Evolutionary conservation across 1,139 yeast genomes (phyloP).

Genomic region (Spathaspora sp.): DNA sequence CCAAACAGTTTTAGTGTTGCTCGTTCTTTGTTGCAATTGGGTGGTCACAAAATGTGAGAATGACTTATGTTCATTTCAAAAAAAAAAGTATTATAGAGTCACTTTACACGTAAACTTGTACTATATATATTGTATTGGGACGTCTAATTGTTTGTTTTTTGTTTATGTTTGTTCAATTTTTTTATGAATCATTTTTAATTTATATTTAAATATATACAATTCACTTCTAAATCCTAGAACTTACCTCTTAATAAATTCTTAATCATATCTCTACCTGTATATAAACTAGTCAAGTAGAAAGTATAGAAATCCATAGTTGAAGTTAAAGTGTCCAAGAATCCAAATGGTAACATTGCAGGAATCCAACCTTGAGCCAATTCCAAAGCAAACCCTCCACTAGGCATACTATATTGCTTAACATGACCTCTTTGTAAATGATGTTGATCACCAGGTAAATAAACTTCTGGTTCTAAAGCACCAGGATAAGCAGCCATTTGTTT

Average conservation of each 20-base stretch:
- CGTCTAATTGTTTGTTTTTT: not conserved
- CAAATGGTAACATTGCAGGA: conserved; percentile 97
- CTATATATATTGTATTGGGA: not conserved
- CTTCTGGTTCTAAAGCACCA: conserved; percentile 57
- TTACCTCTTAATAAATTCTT: conserved; percentile 68
- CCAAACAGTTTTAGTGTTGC: conserved; percentile 52
- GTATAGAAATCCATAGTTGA: conserved; percentile 80
- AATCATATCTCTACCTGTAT: conserved; percentile 78
- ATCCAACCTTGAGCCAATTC: conserved; percentile 99
- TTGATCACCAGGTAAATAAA: conserved; percentile 76
- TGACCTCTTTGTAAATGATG: conserved; percentile 75
- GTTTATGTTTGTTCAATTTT: not conserved
- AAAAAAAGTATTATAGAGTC: not conserved
- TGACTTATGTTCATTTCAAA: conserved; percentile 2
- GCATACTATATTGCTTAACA: conserved; percentile 85
- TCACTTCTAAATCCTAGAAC: conserved; percentile 24
- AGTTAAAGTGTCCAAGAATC: conserved; percentile 74
- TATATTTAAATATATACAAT: too few species aligned
- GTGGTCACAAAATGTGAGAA: conserved; percentile 22
- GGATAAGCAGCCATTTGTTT: conserved; percentile 72
- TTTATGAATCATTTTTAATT: not conserved
- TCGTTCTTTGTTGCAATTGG: conserved; percentile 47
- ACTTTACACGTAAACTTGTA: not conserved
- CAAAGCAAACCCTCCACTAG: conserved; percentile 76
- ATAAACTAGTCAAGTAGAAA: conserved; percentile 62